Evolutionary conservation across 306 rosid species (phyloP), one percentile per base, ranked within the genome.

Genomic region (Malus asiatica): DNA sequence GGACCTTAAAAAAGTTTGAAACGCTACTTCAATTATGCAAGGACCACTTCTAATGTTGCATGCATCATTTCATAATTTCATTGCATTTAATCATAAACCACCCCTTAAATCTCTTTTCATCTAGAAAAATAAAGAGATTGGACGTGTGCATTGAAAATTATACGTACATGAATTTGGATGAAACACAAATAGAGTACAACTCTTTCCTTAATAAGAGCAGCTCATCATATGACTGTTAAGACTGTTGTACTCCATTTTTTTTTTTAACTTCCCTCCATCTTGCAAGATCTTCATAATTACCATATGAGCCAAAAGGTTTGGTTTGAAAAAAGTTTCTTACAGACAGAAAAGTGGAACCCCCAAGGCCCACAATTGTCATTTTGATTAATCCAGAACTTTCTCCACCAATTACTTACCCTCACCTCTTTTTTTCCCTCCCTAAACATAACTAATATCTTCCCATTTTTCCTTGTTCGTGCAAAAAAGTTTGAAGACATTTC

Each of bases 261-360:
- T 48, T 48, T 51, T 48, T 8, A 20, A 3, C 22, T 86, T 79
- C 88, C 84, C 82, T 77, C 83, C 75, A 82, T 77, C 78, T 81
- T 81, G 79, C 81, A 76, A 81, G 48, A 87, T 84, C 87, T 76
- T 68, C 76, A 81, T 78, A 68, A 16, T 46, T 51, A 25, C 81
- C 75, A 79, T 78, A 80, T 79, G 82, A 82, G 81, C 91, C 88
- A 85, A 84, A 87, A 79, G 87, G 86, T 79, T 76, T 67, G 67
- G 84, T 78, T 45, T 83, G 82, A 58, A 84, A 90, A 86, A 75
- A 81, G 75, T 74, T 72, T 61, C 75, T 9, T 70, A 78, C 89
- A 89, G 81, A 81, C 88, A 81, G 78, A 83, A 14, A 64, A 32
- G 70, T 74, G 84, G 88, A 29, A 57, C 86, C 89, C 90, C 66